These are phyloP conservation scores for Earliella scabrosa DNA, from an alignment of 1,284 basidiomycete genomes.

Conservation along the genomic window DNA sequence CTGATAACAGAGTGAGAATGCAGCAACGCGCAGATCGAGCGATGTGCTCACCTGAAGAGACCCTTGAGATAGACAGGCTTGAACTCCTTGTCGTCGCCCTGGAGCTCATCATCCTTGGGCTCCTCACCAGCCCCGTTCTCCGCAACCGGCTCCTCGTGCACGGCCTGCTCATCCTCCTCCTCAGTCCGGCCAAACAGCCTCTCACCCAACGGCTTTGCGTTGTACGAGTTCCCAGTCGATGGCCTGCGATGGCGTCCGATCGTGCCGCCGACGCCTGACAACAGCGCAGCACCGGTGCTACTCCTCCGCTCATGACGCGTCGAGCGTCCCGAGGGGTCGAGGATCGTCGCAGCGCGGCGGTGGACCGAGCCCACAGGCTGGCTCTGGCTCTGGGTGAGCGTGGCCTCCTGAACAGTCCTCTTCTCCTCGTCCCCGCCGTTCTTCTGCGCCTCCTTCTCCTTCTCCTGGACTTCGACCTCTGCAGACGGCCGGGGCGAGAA, in stretches of 20 bases:
- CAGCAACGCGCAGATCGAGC: not conserved
- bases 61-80: slow-evolving; percentile 92
- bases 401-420: slow-evolving; percentile 32
- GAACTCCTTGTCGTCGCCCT: slow-evolving; percentile 67
- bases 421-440: slow-evolving; percentile 33
- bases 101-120: slow-evolving; percentile 34
- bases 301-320: slow-evolving; percentile 77
- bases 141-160: slow-evolving; percentile 33
- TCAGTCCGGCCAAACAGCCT: slow-evolving; percentile 55
- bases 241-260: slow-evolving; percentile 69
- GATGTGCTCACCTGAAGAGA: slow-evolving; percentile 71
- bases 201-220: slow-evolving; percentile 46
- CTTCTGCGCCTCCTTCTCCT: slow-evolving; percentile 24
- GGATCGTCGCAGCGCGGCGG: slow-evolving; percentile 72
- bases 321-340: slow-evolving; percentile 65
- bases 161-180: slow-evolving; percentile 52
- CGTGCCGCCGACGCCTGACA: slow-evolving; percentile 54
- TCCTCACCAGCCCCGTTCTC: slow-evolving; percentile 35
- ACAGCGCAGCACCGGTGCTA: slow-evolving; percentile 68
- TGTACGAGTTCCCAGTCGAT: slow-evolving; percentile 59
- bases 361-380: slow-evolving; percentile 61
- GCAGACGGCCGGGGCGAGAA: slow-evolving; percentile 51
- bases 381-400: slow-evolving; percentile 52
- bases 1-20: slow-evolving; percentile 40
- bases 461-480: slow-evolving; percentile 38